Base-by-base conservation (phyloP, 2,329 filamentous ascomycete species). In the Hymenoscyphus infarciens region DNA sequence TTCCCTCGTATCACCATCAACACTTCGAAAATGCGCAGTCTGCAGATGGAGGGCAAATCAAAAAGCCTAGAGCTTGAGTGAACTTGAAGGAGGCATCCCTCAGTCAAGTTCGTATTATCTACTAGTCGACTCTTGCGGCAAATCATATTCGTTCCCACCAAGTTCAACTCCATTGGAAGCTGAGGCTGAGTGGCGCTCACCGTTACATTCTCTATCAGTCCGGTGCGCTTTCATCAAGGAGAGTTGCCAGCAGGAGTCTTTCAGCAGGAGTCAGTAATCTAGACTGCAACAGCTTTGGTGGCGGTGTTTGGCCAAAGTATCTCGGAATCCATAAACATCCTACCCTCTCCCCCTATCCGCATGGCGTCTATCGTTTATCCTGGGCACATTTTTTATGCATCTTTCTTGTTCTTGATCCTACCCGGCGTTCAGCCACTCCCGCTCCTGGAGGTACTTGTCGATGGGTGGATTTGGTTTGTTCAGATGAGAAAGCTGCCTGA, bases 51-150 rank as follows among this genome's bases (percentile, higher is more conserved):
- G n/a, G 42, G n/a, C 42, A 49, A 49, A 49, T 22, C n/a, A 11
- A 49, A 25, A 49, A 22, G 42, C 42, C 19, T 49, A 11, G 19
- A 49, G 42, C 19, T 22, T 49, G 8, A 22, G 25, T 22, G 19
- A 49, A 49, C 42, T 49, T 49, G 42, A 49, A 49, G 42, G 42
- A 49, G 42, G 42, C 42, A 49, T 49, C 42, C 42, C 42, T 19
- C 42, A 49, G 42, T 49, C 33, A 35, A 35, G 33, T 35, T 35
- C 33, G 5, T 49, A 19, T 49, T 49, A 19, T 49, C 42, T 19
- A 10, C 42, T 49, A 15, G n/a, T 22, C n/a, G 19, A 35, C 33
- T 31, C 29, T 31, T 8, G 29, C 29, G 29, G 29, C 29, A 31
- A 35, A 35, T 8, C 19, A 7, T 22, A 49, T n/a, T 49, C 42